Evolutionary conservation across 2,329 filamentous ascomycete genomes (phyloP), one percentile per base, ranked within the genome.

Genomic region (Bipolaris oryzae): DNA sequence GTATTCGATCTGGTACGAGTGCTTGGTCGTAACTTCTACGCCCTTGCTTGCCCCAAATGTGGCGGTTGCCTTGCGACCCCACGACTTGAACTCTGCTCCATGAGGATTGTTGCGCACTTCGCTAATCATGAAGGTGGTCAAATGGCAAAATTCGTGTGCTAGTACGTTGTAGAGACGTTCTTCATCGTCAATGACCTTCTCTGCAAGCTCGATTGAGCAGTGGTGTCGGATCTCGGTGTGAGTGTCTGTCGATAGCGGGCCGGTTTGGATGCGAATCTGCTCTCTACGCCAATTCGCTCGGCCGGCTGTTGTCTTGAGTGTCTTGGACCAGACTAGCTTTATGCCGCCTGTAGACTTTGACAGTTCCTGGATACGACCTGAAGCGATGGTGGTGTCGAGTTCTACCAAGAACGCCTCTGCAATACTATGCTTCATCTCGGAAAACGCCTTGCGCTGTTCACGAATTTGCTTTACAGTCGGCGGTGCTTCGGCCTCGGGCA

Each of bases 141-240:
- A 80, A 72, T 99, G 95, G 75, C 95, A 98, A 79, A 95, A 98
- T 69, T 99, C 95, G 74, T 99, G 95, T 0, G 94, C 92, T n/a
- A 98, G 79, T 0, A 95, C 92, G 74, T 97, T 97, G 61, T 95
- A 83, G 1, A 98, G 83, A 3, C 91, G 86, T 55, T 89, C 77
- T 64, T 61, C 86, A 68, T 89, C 84, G 71, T 92, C 87, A 60
- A 98, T 92, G 44, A 97, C 88, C 74, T 96, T 96, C 52, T 91
- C 87, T 0, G 93, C 91, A 2, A 98, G 85, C 73, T 98, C 93
- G 69, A 98, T 96, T 15, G 82, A 86, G 9, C 91, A 92, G 67
- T 85, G 77, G 73, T 94, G 87, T 23, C 75, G 76, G 54, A 77
- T 74, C n/a, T 68, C 70, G 31, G 57, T 66, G 18, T 58, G 68